Percentiles rank a stretch among this genome's conserved stretches.
phyloP scores from a whole-genome alignment of 176 grass and related monocot species.

The Eleusine indica region DNA sequence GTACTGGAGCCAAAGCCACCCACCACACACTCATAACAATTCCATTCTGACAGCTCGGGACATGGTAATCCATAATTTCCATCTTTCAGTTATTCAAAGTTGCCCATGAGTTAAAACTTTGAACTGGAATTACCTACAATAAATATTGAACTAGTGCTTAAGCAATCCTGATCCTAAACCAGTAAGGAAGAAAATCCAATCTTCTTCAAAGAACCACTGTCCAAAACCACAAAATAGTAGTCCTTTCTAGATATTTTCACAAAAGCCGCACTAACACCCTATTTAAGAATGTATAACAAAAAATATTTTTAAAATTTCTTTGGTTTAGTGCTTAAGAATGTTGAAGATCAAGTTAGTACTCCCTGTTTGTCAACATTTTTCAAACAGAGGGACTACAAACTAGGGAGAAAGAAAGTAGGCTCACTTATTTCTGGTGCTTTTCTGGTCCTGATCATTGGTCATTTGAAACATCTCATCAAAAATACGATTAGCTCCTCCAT shows the following conservation, averaged over 20 bases:
- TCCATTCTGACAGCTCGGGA: not conserved
- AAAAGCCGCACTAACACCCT: not conserved
- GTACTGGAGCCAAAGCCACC: not conserved
- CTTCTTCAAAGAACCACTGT: not conserved
- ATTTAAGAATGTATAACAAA: not conserved
- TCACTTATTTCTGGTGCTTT: constrained; percentile 51
- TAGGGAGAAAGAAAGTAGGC: constrained; percentile 17
- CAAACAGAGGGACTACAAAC: not conserved
- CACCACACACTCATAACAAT: not conserved
- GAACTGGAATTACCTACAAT: not conserved
- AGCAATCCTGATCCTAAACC: not conserved
- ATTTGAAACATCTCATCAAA: constrained; percentile 75
- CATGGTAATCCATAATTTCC: not conserved
- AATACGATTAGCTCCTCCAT: constrained; percentile 79
- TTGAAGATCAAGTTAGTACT: not conserved
- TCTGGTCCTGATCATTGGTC: constrained; percentile 50
- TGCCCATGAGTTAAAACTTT: not conserved
- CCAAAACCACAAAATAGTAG: constrained; percentile 15
- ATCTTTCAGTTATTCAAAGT: not conserved
- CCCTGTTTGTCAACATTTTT: not conserved
- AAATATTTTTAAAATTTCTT: not conserved
- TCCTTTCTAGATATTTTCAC: not conserved
- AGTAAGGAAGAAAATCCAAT: not conserved
- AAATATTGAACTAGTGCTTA: not conserved
- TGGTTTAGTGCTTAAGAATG: constrained; percentile 8